A percentile compares a stretch with the other conserved stretches of the same genome.
These are phyloP conservation scores for Irpex sp. DNA, from an alignment of 1,284 basidiomycete species.

Conservation along the genomic window DNA sequence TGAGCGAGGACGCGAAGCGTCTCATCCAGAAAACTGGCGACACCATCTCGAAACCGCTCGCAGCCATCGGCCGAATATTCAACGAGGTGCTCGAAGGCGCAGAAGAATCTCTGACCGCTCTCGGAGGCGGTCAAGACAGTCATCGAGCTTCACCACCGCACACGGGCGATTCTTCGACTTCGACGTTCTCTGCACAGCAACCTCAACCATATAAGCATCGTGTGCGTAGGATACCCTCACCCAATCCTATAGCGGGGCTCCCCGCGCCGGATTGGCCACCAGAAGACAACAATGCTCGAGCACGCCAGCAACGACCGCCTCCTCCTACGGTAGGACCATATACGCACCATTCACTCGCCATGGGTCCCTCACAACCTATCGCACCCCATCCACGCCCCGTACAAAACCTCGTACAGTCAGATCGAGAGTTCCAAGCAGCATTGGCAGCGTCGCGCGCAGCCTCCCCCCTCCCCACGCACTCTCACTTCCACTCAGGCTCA, in stretches of 20 bases:
- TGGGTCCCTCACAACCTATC: conserved; percentile 33
- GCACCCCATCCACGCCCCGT: not conserved
- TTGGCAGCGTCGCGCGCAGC: not conserved
- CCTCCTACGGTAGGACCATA: conserved; percentile 23
- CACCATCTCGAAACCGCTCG: conserved; percentile 84
- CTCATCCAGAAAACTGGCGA: conserved; percentile 87
- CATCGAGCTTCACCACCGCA: conserved; percentile 8
- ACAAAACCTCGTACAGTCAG: not conserved
- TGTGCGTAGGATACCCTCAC: conserved; percentile 45
- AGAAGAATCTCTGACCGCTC: conserved; percentile 39
- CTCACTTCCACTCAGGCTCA: not conserved
- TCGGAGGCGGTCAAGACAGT: conserved; percentile 40
- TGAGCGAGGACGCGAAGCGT: conserved; percentile 76
- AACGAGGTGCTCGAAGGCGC: conserved; percentile 66
- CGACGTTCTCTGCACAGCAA: not conserved
- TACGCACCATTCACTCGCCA: conserved; percentile 37
- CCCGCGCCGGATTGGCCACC: conserved; percentile 27
- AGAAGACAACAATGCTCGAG: conserved; percentile 48
- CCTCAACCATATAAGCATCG: conserved; percentile 73
- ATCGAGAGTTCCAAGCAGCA: not conserved
- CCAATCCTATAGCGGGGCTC: conserved; percentile 12
- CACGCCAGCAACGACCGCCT: conserved; percentile 17
- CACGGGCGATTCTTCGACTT: not conserved
- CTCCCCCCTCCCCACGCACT: not conserved
- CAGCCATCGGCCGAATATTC: conserved; percentile 84